Percentiles rank a stretch among this genome's conserved stretches.
These are phyloP conservation scores for Boletus tylopilopsis DNA, from an alignment of 768 basidiomycete species.

Conservation along the genomic window DNA sequence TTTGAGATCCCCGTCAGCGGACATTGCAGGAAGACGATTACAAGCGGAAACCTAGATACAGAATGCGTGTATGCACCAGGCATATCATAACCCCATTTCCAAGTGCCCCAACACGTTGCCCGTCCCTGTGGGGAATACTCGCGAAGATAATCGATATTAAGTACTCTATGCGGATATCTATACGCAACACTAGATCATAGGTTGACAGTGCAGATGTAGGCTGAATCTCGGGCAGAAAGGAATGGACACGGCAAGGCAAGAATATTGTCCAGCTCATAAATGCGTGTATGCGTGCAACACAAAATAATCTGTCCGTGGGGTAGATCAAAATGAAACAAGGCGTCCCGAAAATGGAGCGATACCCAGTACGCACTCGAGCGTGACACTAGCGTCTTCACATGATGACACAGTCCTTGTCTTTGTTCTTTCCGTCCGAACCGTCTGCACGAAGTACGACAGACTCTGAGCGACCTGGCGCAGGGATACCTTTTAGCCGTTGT, in stretches of 20 bases:
- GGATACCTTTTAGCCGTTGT: slow-evolving; percentile 70
- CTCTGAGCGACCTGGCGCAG: slow-evolving; percentile 56
- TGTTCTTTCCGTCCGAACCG: slow-evolving; percentile 47
- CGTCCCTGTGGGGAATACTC: neutral
- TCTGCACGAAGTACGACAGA: slow-evolving; percentile 56
- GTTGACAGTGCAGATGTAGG: neutral
- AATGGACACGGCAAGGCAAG: slow-evolving; percentile 9
- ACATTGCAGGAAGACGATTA: neutral
- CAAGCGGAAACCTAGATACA: neutral
- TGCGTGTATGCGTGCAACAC: slow-evolving; percentile 3
- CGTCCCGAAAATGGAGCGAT: slow-evolving; percentile 13
- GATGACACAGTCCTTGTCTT: slow-evolving; percentile 81
- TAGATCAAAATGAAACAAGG: slow-evolving; percentile 8
- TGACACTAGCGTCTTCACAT: slow-evolving; percentile 59
- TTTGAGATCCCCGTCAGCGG: neutral
- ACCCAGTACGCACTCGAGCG: slow-evolving; percentile 8
- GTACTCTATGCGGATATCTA: slow-evolving; percentile 25
- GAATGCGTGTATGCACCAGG: neutral
- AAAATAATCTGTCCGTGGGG: slow-evolving; percentile 16
- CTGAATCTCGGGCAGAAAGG: neutral
- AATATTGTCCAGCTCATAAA: slow-evolving; percentile 1
- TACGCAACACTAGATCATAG: slow-evolving; percentile 16
- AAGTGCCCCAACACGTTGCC: neutral
- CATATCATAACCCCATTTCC: neutral
- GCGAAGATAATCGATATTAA: slow-evolving; percentile 1